These are phyloP conservation scores for Scheffersomyces coipomensis DNA, from an alignment of 805 yeast genomes.

Conservation along the genomic window DNA sequence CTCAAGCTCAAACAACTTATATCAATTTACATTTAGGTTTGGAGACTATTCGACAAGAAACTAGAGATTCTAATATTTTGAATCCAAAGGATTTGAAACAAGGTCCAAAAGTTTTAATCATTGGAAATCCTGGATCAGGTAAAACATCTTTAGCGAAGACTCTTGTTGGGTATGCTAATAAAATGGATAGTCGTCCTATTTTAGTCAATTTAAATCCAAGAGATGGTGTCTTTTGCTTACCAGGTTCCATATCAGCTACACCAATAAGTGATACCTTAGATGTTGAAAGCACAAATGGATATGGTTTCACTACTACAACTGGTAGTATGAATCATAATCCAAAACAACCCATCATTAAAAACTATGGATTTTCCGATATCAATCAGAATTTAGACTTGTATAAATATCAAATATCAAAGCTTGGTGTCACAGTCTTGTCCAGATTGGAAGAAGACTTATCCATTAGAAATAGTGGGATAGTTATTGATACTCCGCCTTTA, in stretches of 20 bases:
- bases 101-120: conserved; percentile 61
- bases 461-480: conserved; percentile 51
- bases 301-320: conserved; percentile 68
- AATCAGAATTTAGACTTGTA: conserved; percentile 58
- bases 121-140: conserved; percentile 76
- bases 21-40: conserved; percentile 74
- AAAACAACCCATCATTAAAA: conserved; percentile 86
- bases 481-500: conserved; percentile 75
- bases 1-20: conserved; percentile 55
- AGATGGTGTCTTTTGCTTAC: conserved; percentile 67
- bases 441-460: conserved; percentile 51
- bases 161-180: conserved; percentile 72
- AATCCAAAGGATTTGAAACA: conserved; percentile 27
- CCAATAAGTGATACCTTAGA: conserved; percentile 81
- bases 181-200: conserved; percentile 64
- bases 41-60: conserved; percentile 49
- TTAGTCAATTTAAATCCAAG: conserved; percentile 79
- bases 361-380: conserved; percentile 67
- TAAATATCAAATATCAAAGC: conserved; percentile 44
- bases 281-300: conserved; percentile 68
- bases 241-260: conserved; percentile 84
- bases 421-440: conserved; percentile 48
- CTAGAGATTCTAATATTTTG: conserved; percentile 17
- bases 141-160: conserved; percentile 74
- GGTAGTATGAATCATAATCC: conserved; percentile 77